Evolutionary conservation across 306 rosid genomes (phyloP), one percentile per base, ranked within the genome.

Genomic region (Sicyos baderoa): DNA sequence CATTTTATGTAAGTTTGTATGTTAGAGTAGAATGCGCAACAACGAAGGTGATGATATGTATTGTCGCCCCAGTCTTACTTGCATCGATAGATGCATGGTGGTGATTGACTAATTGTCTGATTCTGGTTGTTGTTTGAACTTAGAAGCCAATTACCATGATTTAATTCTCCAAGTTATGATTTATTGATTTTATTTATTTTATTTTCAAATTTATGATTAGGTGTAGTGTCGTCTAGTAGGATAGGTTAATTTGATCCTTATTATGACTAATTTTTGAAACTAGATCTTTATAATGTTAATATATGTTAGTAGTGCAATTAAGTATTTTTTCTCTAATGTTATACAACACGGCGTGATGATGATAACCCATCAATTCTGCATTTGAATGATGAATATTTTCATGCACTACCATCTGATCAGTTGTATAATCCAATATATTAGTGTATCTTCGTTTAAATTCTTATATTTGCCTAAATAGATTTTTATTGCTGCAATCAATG

Each of bases 11-110:
- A 40, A 10, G 11, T 40, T 40, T 7, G 7, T 62, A 37, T 5
- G 2, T 10, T 40, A 5, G 45, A 40, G 11, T 40, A 40, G 9
- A 0, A 17, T 62, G 2, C 48, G 2, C 25, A 4, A 4, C 8
- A 0, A 48, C 50, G 54, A 79, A 83, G 70, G 80, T 89, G 78
- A 65, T 84, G 96, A 87, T 87, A 76, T 74, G 82, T 22, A 51
- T 81, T 88, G 95, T 89, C 90, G 89, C 96, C 96, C 95, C 91
- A 88, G 91, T 84, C 97, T 91, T 86, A 87, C 59, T 82, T 87
- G 84, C 86, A 83, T 82, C 68, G 23, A 0, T 13, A 0, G 63
- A 81, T 92, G 95, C 73, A 83, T 74, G 54, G 49, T 92, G 95
- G 96, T 89, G 95, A 89, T 16, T 77, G 96, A 87, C 96, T 5